Percentiles rank a stretch among this genome's conserved stretches.
phyloP scores from a whole-genome alignment of 805 yeast species.

The Kodamaea kaohsiungensis region DNA sequence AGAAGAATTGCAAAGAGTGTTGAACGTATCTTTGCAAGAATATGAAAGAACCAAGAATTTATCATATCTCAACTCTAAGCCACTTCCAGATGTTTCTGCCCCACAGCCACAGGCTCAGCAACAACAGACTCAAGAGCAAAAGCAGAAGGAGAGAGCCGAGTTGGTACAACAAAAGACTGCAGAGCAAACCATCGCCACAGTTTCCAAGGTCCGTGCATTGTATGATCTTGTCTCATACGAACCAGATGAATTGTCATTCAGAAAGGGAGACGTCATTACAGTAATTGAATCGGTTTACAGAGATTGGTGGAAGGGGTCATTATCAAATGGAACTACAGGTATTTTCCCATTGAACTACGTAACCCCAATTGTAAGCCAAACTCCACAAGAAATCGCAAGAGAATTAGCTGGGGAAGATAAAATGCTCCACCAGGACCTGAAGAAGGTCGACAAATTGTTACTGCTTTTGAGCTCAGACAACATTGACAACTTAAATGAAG shows the following conservation, averaged over 20 bases:
- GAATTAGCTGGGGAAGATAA: constrained; percentile 53
- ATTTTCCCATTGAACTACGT: constrained; percentile 94
- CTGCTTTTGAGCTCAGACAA: constrained; percentile 48
- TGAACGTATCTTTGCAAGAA: constrained; percentile 72
- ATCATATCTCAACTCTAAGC: constrained; percentile 30
- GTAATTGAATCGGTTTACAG: constrained; percentile 85
- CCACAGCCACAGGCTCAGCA: constrained; percentile 17
- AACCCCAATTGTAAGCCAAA: constrained; percentile 67
- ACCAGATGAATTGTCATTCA: constrained; percentile 84
- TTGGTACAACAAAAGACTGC: constrained; percentile 17
- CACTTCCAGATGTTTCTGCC: constrained; percentile 34
- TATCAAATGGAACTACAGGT: constrained; percentile 73
- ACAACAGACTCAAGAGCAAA: constrained; percentile 10
- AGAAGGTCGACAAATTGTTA: constrained; percentile 69
- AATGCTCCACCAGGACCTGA: constrained; percentile 50
- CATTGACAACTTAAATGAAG: constrained; percentile 49
- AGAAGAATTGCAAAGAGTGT: constrained; percentile 73
- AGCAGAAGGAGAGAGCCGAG: constrained; percentile 1
- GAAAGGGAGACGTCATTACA: constrained; percentile 82
- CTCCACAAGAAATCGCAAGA: constrained; percentile 55
- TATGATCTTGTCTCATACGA: constrained; percentile 79
- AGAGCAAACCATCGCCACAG: constrained; percentile 41
- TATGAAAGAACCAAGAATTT: constrained; percentile 42
- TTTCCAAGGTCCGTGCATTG: constrained; percentile 77
- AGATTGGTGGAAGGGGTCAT: constrained; percentile 95